Base-by-base conservation (phyloP, 192 early-diverging fungal genomes). In the Entophlyctis luteolus region DNA sequence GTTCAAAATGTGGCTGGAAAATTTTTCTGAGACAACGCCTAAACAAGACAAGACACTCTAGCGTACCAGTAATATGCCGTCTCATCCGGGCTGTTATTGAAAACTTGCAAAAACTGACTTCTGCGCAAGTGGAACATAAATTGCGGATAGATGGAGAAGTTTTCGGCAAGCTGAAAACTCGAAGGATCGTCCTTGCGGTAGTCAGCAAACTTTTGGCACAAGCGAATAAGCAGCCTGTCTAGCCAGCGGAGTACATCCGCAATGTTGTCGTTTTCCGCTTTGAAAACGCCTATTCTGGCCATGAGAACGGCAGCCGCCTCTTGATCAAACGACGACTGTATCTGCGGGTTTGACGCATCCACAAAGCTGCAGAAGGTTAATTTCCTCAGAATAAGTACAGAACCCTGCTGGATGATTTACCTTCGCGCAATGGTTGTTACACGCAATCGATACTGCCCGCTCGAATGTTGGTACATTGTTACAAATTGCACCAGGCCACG, bases 121-220 rank as follows among this genome's bases (percentile, higher is more conserved):
- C 97, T 83, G 42, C 97, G 86, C 66, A 99, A 77, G 59, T 99
- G 94, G 87, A 97, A 99, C 97, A 99, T 99, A 63, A 99, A 99
- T 76, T 98, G 95, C 49, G 97, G 97, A 76, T 99, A 99, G 68
- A 98, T 95, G 0, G 94, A 93, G 71, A 99, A 99, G 77, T 92
- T 95, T 52, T 91, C 88, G 0, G 86, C 76, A 53, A 99, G 82
- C 6, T 90, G 86, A 86, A 99, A 99, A 42, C 88, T 90, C 14
- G 84, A 79, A 23, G 93, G 92, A 55, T 99, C 97, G 50, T 98
- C 97, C 68, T 97, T 94, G 10, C 92, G 81, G 82, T 91, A 99
- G 55, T 95, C 92, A 18, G 91, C 97, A 76, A 97, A 97, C 68
- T 91, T 89, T 75, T 97, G 95, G 80, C 97, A 99, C 75, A 99